Percentiles rank a stretch among this genome's conserved stretches.
These are phyloP conservation scores for Dinochytrium kinnereticum DNA, from an alignment of 371 early-diverging fungal genomes.

Conservation along the genomic window DNA sequence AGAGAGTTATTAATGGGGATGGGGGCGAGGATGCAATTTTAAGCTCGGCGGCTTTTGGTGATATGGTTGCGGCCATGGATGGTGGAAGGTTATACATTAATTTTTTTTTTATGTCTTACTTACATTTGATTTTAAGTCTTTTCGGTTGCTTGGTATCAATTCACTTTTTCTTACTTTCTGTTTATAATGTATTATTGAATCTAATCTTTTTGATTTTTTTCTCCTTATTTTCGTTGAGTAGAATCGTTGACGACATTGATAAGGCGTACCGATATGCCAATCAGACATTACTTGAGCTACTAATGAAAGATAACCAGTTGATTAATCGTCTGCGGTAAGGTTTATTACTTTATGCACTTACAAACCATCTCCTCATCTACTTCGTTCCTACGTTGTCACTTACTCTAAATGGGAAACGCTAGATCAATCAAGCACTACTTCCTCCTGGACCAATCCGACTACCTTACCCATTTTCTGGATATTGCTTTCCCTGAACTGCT, in stretches of 20 bases:
- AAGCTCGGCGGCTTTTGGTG: constrained; percentile 46
- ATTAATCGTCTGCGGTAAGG: constrained; percentile 73
- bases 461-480: constrained; percentile 91
- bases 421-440: constrained; percentile 92
- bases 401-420: too few relatives aligned
- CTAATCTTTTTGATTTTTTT: too few relatives aligned
- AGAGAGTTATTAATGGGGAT: background rate
- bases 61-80: constrained; percentile 61
- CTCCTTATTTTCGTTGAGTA: too few relatives aligned
- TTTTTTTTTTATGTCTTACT: constrained; percentile 26
- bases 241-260: constrained; percentile 75
- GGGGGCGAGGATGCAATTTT: constrained; percentile 22
- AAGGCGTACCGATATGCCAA: constrained; percentile 79
- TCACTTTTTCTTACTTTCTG: too few relatives aligned
- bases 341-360: background rate
- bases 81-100: constrained; percentile 65
- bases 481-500: constrained; percentile 70
- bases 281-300: constrained; percentile 67
- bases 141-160: background rate
- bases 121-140: constrained; percentile 24
- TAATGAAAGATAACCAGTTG: constrained; percentile 72
- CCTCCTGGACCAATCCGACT: constrained; percentile 91
- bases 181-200: too few relatives aligned
- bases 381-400: background rate
- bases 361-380: background rate